Conservation (phyloP, 148 eudicot genomes). For the Arctostaphylos glauca region DNA sequence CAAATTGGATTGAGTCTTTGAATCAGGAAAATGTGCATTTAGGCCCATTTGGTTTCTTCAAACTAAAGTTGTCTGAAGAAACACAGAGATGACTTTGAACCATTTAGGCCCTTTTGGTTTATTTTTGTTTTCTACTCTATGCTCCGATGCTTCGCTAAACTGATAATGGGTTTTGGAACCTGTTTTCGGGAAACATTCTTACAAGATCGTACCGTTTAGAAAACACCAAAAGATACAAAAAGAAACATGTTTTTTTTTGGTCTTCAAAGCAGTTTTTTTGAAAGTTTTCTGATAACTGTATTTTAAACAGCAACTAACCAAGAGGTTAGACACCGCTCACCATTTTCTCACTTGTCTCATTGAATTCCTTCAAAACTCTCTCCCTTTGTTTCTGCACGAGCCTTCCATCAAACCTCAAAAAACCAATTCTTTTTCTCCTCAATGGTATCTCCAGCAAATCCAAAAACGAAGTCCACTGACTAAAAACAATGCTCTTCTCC, state of each 20-base stretch:
- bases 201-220: neutral
- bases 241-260: neutral
- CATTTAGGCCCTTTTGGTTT: neutral
- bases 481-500: conserved; percentile 64
- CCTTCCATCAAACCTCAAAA: conserved; percentile 63
- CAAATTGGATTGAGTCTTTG: neutral
- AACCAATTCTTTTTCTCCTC: conserved; percentile 38
- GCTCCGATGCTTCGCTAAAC: neutral
- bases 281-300: neutral
- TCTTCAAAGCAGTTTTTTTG: neutral
- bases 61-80: neutral
- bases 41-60: too few relatives aligned
- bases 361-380: conserved; percentile 56
- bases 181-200: neutral
- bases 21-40: neutral
- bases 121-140: neutral
- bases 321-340: conserved; percentile 22
- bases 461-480: conserved; percentile 77
- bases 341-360: conserved; percentile 48
- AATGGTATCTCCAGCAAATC: conserved; percentile 68
- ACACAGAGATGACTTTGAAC: neutral
- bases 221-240: neutral
- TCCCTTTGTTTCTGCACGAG: conserved; percentile 49
- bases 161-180: neutral
- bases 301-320: neutral